These are phyloP conservation scores for Limonium bicolor DNA, from an alignment of 148 eudicot genomes.

Conservation along the genomic window DNA sequence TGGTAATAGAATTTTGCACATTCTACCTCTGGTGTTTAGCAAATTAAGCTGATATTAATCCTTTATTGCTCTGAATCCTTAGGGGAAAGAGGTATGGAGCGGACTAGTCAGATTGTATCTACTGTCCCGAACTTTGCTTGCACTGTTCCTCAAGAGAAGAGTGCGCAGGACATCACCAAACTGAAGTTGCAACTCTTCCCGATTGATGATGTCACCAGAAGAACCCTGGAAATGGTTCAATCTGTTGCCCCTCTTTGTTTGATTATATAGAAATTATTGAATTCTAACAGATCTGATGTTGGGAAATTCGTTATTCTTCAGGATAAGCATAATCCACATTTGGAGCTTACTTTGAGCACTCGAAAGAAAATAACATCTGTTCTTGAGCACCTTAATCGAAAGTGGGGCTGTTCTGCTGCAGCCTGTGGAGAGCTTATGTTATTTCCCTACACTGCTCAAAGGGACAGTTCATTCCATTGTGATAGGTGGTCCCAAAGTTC, in stretches of 20 bases:
- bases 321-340: constrained; percentile 87
- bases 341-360: constrained; percentile 82
- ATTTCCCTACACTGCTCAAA: constrained; percentile 49
- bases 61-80: constrained; percentile 7
- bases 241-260: constrained; percentile 1
- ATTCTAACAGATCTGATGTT: too few relatives aligned
- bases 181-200: constrained; percentile 92
- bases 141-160: constrained; percentile 16
- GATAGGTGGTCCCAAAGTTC: constrained; percentile 76
- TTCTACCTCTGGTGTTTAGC: constrained; percentile 9
- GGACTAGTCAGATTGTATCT: constrained; percentile 19
- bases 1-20: constrained; percentile 9
- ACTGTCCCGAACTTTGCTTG: constrained; percentile 17
- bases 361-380: constrained; percentile 90
- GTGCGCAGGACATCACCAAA: constrained; percentile 29
- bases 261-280: too few relatives aligned
- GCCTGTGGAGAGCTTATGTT: constrained; percentile 72
- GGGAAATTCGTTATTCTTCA: too few relatives aligned
- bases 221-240: constrained; percentile 71
- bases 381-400: constrained; percentile 82
- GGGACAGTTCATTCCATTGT: constrained; percentile 37
- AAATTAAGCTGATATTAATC: too few relatives aligned
- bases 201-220: constrained; percentile 68
- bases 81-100: constrained; percentile 29
- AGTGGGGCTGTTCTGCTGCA: constrained; percentile 73